Base-by-base conservation (phyloP, 163 green algal species). In the Smithsoniella earleae region DNA sequence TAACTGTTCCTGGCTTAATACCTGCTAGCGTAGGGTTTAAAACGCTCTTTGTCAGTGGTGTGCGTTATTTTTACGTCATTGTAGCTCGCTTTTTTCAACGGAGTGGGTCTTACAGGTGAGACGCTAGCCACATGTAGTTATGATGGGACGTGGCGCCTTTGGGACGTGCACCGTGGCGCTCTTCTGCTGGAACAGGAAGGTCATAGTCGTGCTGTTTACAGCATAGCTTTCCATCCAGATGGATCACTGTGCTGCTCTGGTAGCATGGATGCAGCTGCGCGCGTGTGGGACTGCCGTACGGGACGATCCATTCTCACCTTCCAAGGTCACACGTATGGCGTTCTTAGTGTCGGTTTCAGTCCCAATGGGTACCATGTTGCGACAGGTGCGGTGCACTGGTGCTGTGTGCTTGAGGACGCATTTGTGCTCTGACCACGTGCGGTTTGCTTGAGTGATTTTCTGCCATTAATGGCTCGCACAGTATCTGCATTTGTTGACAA, bases 141-240 rank as follows among this genome's bases (percentile, higher is more conserved):
- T 78, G 94, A 99, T 81, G 77, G 76, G 37, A 98, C 93, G 0
- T 98, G 94, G 94, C 86, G 94, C 13, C 66, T 99, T 69, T 99
- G 94, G 94, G 90, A 98, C 78, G 62, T 91, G 16, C 84, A 91
- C 65, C 94, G 84, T 2, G 89, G 88, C 2, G n/a, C 62, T 2
- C 89, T 89, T 73, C 75, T 99, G 62, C 76, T 96, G 72, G 91
- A 98, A 80, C 91, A 98, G 78, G 94, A 99, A 80, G 94, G 94
- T 5, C 94, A 98, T 86, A 90, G 80, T 72, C 76, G 92, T 10
- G 62, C 82, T 6, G 93, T 98, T 44, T 99, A 99, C 77, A 73
- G 81, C 1, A 79, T 98, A 36, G 86, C 85, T 0, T 98, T 98
- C 80, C 92, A 98, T 52, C 79, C 75, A 0, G 94, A 99, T 52